These are phyloP conservation scores for Mortierella sp. DNA, from an alignment of 371 early-diverging fungal genomes.

Conservation along the genomic window DNA sequence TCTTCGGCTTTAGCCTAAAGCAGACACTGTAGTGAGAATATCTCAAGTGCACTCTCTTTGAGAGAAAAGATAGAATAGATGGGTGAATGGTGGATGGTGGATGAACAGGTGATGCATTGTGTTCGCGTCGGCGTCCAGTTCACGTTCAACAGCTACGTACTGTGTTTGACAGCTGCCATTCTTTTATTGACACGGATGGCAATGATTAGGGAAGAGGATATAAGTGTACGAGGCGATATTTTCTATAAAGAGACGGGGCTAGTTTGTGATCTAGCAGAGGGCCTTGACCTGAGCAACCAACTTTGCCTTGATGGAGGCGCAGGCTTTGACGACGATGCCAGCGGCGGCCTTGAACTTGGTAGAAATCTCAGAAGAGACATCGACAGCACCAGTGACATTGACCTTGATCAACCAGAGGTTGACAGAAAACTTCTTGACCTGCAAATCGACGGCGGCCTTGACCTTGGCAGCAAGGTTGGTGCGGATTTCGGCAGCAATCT, in stretches of 20 bases:
- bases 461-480: conserved; percentile 34
- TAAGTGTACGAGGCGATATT: neutral
- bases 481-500: conserved; percentile 33
- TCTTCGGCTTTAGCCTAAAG: too few species aligned
- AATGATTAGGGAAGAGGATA: too few species aligned
- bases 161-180: too few species aligned
- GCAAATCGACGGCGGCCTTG: conserved; percentile 41
- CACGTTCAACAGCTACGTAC: too few species aligned
- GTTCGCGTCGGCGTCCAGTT: too few species aligned
- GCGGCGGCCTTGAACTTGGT: conserved; percentile 45
- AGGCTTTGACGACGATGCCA: conserved; percentile 31
- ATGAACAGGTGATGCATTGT: too few species aligned
- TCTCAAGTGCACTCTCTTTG: too few species aligned
- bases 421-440: conserved; percentile 49
- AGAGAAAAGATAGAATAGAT: too few species aligned
- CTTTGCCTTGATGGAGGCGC: conserved; percentile 36
- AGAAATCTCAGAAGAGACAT: conserved; percentile 24
- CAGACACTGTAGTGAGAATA: too few species aligned
- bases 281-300: conserved; percentile 36
- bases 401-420: conserved; percentile 38
- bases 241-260: neutral
- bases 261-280: conserved; percentile 35
- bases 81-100: too few species aligned
- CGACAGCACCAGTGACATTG: conserved; percentile 34
- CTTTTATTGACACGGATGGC: too few species aligned